Evolutionary conservation across 2,329 filamentous ascomycete genomes (phyloP).

Genomic region (Hymenoscyphus fraxineus): DNA sequence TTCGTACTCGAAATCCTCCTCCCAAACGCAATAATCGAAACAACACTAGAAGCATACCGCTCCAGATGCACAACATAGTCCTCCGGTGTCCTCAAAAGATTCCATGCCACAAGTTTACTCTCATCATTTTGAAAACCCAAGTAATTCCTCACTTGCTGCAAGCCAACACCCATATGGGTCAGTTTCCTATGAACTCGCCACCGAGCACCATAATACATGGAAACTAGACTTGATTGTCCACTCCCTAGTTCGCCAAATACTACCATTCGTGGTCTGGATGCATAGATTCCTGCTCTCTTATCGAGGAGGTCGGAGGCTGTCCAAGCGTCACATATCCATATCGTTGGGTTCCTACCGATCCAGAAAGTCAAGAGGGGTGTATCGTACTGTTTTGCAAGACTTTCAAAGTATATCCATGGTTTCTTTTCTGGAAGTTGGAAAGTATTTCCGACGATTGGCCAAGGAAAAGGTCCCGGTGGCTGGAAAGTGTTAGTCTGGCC

Average conservation of each 20-base stretch:
- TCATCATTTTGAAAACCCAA: constrained; percentile 25
- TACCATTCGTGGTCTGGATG: constrained; percentile 23
- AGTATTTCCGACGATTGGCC: constrained; percentile 25
- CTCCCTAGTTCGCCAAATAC: constrained; percentile 24
- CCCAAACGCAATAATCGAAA: constrained; percentile 28
- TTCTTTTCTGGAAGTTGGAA: constrained; percentile 19
- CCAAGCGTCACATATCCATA: constrained; percentile 25
- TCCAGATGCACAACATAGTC: constrained; percentile 25
- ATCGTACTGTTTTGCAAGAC: constrained; percentile 21
- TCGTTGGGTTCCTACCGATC: constrained; percentile 23
- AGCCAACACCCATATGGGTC: constrained; percentile 24
- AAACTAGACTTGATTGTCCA: constrained; percentile 22
- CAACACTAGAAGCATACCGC: constrained; percentile 25
- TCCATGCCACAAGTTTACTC: constrained; percentile 22
- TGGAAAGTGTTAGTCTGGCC: constrained; percentile 4
- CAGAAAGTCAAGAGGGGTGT: constrained; percentile 25
- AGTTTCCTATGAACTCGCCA: constrained; percentile 26
- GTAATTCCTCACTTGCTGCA: constrained; percentile 26
- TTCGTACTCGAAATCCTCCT: constrained; percentile 20
- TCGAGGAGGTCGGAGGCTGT: constrained; percentile 23
- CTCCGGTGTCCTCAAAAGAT: constrained; percentile 21
- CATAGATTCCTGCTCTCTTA: constrained; percentile 23
- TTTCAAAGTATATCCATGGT: constrained; percentile 27
- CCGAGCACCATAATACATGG: constrained; percentile 24
- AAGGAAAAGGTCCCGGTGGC: constrained; percentile 25